Conservation (phyloP, 805 yeast species). For the Yarrowia phangngaensis region DNA sequence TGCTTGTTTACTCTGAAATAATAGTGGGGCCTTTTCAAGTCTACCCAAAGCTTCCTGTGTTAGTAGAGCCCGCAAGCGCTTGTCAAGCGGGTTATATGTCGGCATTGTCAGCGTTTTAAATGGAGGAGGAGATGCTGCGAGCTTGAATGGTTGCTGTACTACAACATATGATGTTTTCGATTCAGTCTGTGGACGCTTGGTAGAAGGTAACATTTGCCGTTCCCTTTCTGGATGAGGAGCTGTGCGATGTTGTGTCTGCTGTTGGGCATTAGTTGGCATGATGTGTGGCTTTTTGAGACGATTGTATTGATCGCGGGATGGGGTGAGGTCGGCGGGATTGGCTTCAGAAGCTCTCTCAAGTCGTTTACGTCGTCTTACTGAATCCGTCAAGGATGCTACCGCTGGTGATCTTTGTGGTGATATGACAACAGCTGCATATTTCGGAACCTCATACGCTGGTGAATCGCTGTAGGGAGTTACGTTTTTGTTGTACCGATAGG, state of each 20-base stretch:
- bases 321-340: conserved; percentile 10
- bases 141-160: conserved; percentile 17
- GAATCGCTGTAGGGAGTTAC: conserved; percentile 15
- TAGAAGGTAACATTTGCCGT: background rate
- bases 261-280: conserved; percentile 18
- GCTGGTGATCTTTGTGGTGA: conserved; percentile 19
- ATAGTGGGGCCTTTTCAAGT: background rate
- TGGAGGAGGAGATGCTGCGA: conserved; percentile 10
- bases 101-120: conserved; percentile 13
- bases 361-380: conserved; percentile 21
- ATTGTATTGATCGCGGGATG: conserved; percentile 9
- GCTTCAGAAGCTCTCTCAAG: conserved; percentile 11
- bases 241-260: conserved; percentile 6
- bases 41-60: conserved; percentile 22
- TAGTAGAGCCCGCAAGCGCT: conserved; percentile 23
- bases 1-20: conserved; percentile 17
- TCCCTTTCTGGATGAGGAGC: background rate
- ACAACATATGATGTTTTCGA: background rate
- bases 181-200: background rate
- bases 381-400: conserved; percentile 3
- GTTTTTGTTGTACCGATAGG: conserved; percentile 16
- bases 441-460: conserved; percentile 14
- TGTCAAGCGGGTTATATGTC: conserved; percentile 24
- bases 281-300: conserved; percentile 10
- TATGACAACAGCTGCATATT: conserved; percentile 3